Evolutionary conservation across 768 basidiomycete species (phyloP), one percentile per base, ranked within the genome.

Genomic region (Coprinopsis cinerea): DNA sequence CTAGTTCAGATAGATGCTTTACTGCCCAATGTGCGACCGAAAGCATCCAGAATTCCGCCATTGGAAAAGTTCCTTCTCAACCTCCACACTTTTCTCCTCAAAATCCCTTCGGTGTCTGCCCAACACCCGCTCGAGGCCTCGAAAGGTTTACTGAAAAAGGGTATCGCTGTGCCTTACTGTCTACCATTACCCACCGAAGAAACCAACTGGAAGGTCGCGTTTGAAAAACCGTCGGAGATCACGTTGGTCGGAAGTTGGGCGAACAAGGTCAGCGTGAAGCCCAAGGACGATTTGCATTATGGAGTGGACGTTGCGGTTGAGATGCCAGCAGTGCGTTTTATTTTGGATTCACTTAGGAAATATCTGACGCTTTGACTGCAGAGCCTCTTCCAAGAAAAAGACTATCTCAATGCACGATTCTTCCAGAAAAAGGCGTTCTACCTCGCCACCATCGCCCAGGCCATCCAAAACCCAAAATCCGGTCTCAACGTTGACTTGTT

Each of bases 391-490:
- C 91, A 95, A 70, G 91, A 94, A 60, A 99, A 98, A 62, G 94
- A 98, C 61, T 90, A 92, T 55, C 72, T 92, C 50, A 85, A 93
- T 61, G 79, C 83, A 6, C 81, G 96, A 10, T 92, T 87, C 64
- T 94, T 95, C 62, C 87, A 94, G 62, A 98, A 98, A 62, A 76
- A 90, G 32, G 84, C 91, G 0, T 92, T 87, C 62, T 99, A 91
- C 66, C 77, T 97, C 17, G 86, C 92, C 5, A 79, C 78, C 3
- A 69, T 98, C 39, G 88, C 89, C 1, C 72, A 77, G 6, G 77
- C 79, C 1, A 62, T 92, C 32, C 67, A 67, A 36, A 64, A 67
- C 28, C 64, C 73, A 11, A 71, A 75, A 53, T 67, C 59, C 44
- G 65, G 65, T 7, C 63, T 82, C 14, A 71, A 74, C 13, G 77